Conservation (phyloP, 2,329 filamentous ascomycete species). For the Grosmannia serpens region DNA sequence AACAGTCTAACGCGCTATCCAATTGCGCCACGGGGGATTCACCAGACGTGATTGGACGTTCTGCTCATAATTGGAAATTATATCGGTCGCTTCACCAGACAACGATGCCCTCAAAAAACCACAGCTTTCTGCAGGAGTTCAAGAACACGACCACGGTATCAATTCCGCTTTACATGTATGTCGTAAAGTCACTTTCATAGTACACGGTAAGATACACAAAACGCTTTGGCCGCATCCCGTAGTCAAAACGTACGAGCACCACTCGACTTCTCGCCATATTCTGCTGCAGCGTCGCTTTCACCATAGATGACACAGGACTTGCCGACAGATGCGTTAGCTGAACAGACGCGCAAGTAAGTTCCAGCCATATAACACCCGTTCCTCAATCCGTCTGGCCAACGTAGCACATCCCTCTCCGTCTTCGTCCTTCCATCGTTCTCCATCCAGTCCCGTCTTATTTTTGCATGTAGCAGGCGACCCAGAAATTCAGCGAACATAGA, state of each 20-base stretch:
- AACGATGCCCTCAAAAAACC: no score
- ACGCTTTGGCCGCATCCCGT: not conserved
- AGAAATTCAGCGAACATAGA: not conserved
- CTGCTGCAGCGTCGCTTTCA: not conserved
- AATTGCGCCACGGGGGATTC: constrained; percentile 7
- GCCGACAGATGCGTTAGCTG: not conserved
- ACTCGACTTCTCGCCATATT: not conserved
- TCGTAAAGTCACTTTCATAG: no score
- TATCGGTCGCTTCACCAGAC: not conserved
- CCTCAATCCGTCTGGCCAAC: not conserved
- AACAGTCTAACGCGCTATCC: constrained; percentile 8
- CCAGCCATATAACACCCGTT: not conserved
- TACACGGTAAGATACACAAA: not conserved
- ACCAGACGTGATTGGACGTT: not conserved
- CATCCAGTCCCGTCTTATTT: not conserved
- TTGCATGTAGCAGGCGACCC: not conserved
- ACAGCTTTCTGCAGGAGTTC: no score
- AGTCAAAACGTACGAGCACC: not conserved
- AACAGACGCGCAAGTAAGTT: not conserved
- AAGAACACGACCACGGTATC: no score
- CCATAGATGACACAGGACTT: not conserved
- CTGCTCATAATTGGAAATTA: no score
- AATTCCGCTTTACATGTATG: no score
- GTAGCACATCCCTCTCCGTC: not conserved
- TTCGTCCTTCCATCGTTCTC: not conserved